Base-by-base conservation (phyloP, 805 yeast genomes). In the Saccharomycopsis babjevae region DNA sequence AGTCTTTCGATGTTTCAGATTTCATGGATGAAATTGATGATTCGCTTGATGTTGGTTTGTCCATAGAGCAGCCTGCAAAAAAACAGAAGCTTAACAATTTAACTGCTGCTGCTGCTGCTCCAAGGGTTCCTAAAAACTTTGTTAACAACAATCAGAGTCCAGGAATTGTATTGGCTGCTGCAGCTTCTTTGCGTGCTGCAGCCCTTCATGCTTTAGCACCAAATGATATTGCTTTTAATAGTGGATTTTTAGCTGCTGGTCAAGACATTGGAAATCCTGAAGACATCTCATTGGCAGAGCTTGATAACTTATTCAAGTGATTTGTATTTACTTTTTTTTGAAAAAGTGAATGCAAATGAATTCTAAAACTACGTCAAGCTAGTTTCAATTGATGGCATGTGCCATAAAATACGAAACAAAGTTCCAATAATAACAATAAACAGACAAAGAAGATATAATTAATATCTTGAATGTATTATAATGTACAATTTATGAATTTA, bases 61-160 rank as follows among this genome's bases (percentile, higher is more conserved):
- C 28, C 25, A 8, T 46, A 13, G 52, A 46, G 13, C 52, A 46
- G 22, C 52, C 52, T 46, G 5, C 32, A n/a, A 50, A 46, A 46
- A 46, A 22, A 28, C 30, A 46, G 52, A 46, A 46, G 52, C 50
- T 54, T 18, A 74, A 72, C 34, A 76, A 75, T 61, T 69, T 85
- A 54, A 86, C 93, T 15, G 89, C 89, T 20, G 93, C 93, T 25
- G 91, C 91, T 13, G 90, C 89, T 30, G 89, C 93, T 39, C 94
- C 94, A 61, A 77, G 93, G 68, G 81, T 86, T 11, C 85, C 90
- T n/a, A 81, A 83, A 65, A 76, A 81, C 39, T 79, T 84, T 4
- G 34, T 42, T 7, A 73, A 80, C 59, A 76, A 83, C 6, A 83
- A 80, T 63, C 52, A 46, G 15, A 76, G 83, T 43, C 84, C 87